phyloP scores from a whole-genome alignment of 805 yeast genomes.

The Ogataea pignaliae region DNA sequence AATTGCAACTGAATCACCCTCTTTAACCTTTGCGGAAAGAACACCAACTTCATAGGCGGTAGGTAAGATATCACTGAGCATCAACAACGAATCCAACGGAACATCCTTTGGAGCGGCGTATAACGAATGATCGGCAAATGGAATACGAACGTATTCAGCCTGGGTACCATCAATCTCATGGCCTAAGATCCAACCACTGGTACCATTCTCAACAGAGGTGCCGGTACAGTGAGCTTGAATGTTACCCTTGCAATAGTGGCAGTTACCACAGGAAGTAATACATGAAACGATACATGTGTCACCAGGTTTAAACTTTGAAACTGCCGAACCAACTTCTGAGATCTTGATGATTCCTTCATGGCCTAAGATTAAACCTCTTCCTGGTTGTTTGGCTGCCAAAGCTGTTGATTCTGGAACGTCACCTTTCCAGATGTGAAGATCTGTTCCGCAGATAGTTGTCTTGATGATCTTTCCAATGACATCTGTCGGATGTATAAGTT shows the following conservation, averaged over 20 bases:
- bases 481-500: slow-evolving; percentile 42
- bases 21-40: slow-evolving; percentile 44
- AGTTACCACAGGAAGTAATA: slow-evolving; percentile 56
- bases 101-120: slow-evolving; percentile 29
- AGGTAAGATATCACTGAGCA: slow-evolving; percentile 61
- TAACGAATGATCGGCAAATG: slow-evolving; percentile 41
- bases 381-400: slow-evolving; percentile 16
- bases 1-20: slow-evolving; percentile 58
- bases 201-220: slow-evolving; percentile 25
- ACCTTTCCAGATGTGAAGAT: slow-evolving; percentile 58
- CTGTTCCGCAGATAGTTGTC: slow-evolving; percentile 65
- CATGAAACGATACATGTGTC: slow-evolving; percentile 64
- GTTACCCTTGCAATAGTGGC: slow-evolving; percentile 50
- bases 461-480: slow-evolving; percentile 52
- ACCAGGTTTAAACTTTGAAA: slow-evolving; percentile 46
- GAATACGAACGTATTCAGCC: slow-evolving; percentile 56
- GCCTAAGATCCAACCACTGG: slow-evolving; percentile 50
- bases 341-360: slow-evolving; percentile 61
- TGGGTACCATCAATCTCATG: slow-evolving; percentile 66
- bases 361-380: slow-evolving; percentile 40
- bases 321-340: slow-evolving; percentile 44
- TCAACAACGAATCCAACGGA: slow-evolving; percentile 46
- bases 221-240: slow-evolving; percentile 55
- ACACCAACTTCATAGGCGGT: slow-evolving; percentile 68
- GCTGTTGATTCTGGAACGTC: slow-evolving; percentile 50